A percentile compares a stretch with the other conserved stretches of the same genome.
Evolutionary conservation across 225 moss, liverwort and hornwort genomes (phyloP).

Genomic region (Sphagnum contortum): DNA sequence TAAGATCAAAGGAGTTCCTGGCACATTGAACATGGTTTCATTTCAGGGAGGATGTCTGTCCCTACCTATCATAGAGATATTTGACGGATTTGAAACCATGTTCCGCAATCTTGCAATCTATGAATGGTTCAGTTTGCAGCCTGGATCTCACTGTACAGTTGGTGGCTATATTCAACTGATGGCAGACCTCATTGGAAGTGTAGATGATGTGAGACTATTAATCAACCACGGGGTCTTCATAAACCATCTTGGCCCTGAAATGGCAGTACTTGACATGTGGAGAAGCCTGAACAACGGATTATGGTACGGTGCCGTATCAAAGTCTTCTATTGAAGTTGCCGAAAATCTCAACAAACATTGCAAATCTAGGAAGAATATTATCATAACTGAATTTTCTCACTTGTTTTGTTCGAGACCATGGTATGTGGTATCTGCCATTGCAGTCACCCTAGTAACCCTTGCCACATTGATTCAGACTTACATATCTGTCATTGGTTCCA

Average conservation of each 20-base stretch:
- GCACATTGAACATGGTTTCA: neutral
- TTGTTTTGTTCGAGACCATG: neutral
- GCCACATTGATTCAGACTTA: neutral
- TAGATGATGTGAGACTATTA: neutral
- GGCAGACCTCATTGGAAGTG: neutral
- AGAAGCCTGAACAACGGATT: neutral
- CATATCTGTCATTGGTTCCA: neutral
- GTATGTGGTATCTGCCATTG: neutral
- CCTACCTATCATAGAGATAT: neutral
- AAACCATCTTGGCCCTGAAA: neutral
- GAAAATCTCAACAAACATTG: neutral
- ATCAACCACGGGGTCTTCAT: neutral
- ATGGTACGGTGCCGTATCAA: neutral
- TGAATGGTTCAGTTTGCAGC: neutral
- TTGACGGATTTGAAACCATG: neutral
- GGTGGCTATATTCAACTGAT: neutral
- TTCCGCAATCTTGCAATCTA: neutral
- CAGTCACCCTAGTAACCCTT: neutral
- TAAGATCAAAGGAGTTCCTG: neutral
- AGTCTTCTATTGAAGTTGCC: neutral
- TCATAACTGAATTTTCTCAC: neutral
- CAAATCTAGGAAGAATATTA: neutral
- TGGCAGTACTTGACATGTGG: neutral
- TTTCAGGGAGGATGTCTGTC: neutral
- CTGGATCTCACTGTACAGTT: neutral